Evolutionary conservation across 805 yeast species (phyloP), one percentile per base, ranked within the genome.

Genomic region (Babjeviella inositovora): DNA sequence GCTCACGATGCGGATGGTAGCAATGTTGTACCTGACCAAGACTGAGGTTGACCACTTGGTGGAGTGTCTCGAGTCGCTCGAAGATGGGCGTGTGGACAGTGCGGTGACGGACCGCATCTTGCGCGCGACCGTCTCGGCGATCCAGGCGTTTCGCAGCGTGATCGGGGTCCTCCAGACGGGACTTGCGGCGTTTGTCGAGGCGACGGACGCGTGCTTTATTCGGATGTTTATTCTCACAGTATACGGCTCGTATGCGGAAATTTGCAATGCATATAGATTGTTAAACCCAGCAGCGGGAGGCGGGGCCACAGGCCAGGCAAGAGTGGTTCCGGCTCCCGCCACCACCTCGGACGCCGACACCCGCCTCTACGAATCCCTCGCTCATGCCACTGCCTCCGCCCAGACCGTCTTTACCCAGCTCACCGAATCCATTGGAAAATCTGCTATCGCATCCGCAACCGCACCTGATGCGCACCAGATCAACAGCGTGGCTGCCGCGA

Each of bases 361-460:
- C 20, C 73, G 70, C 33, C 47, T 80, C 23, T 75, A 74, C 35
- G 67, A 64, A 16, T 65, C 79, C 11, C 56, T 80, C 19, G 63
- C 57, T 14, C 53, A 57, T 10, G 82, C 85, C 1, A 63, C 77
- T 2, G 41, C 57, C 9, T 63, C 76, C 25, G 85, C 93, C 2
- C 77, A 70, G 34, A 64, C 65, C n/a, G 93, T 81, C 2, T 73
- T 76, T 35, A 62, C 73, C 14, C 87, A 79, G 35, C 47, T 82
- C 25, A 77, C 73, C 15, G 54, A 62, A 27, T 80, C 79, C 0
- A 69, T 76, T 22, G 57, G 71, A 9, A 67, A 67, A 32, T 67
- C 70, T 34, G 81, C 84, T 0, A 48, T 66, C 11, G 69, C 57
- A 3, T 50, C 59, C 25, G 62, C 73, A 4, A 32, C 40, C 4